These are phyloP conservation scores for Dactylellina drechsleri DNA, from an alignment of 2,329 filamentous ascomycete species.

Conservation along the genomic window DNA sequence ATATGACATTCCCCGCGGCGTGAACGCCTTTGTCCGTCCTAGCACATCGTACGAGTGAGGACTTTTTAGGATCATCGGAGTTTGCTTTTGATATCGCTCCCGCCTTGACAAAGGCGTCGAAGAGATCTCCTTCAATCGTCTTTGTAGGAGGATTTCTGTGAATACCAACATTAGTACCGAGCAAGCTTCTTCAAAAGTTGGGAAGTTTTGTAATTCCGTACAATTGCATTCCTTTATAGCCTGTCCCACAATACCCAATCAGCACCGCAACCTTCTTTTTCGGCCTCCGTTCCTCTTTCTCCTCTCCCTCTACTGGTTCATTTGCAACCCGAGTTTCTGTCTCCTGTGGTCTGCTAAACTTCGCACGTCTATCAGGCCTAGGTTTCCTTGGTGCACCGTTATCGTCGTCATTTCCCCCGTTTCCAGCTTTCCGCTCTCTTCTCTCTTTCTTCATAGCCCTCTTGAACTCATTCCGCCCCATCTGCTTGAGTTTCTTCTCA, in stretches of 20 bases:
- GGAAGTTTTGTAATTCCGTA: slow-evolving; percentile 64
- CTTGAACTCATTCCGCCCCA: slow-evolving; percentile 45
- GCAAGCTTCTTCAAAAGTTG: slow-evolving; percentile 36
- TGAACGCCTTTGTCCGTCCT: slow-evolving; percentile 98
- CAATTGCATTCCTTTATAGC: slow-evolving; percentile 98
- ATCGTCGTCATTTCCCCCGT: slow-evolving; percentile 30
- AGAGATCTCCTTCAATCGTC: slow-evolving; percentile 96
- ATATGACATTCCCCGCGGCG: slow-evolving; percentile 93
- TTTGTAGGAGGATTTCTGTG: slow-evolving; percentile 69
- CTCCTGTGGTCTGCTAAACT: slow-evolving; percentile 27
- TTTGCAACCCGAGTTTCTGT: slow-evolving; percentile 17
- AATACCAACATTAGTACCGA: background rate
- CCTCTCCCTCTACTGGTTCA: slow-evolving; percentile 42
- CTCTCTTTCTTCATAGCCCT: slow-evolving; percentile 49
- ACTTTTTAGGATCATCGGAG: slow-evolving; percentile 95
- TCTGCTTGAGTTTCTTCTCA: slow-evolving; percentile 48
- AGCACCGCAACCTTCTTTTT: slow-evolving; percentile 97
- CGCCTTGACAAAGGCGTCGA: slow-evolving; percentile 87
- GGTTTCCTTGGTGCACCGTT: slow-evolving; percentile 10
- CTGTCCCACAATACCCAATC: slow-evolving; percentile 94
- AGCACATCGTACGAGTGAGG: slow-evolving; percentile 89
- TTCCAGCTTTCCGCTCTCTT: slow-evolving; percentile 41
- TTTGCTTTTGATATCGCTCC: slow-evolving; percentile 97
- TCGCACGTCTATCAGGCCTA: slow-evolving; percentile 1
- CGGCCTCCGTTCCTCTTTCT: slow-evolving; percentile 78